Base-by-base conservation (phyloP, 495 filamentous ascomycete genomes). In the Talaromyces proteolyticus region DNA sequence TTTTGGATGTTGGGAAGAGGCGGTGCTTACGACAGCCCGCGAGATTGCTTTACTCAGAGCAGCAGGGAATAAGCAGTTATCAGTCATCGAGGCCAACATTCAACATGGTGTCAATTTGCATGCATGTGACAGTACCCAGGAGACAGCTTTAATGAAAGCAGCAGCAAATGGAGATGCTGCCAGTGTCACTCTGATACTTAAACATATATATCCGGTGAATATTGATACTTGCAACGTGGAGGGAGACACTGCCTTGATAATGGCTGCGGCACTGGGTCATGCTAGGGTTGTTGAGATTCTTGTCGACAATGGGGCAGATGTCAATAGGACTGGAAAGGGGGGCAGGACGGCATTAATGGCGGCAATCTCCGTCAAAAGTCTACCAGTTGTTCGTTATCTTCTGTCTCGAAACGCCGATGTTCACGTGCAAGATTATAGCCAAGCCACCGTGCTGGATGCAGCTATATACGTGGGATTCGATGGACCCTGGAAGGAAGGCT, bases 91-190 rank as follows among this genome's bases (percentile, higher is more conserved):
- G 23, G 46, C 67, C 14, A 8, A 22, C 34, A 51, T 69, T 8
- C 42, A 61, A 12, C 44, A 51, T 34, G 61, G 63, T 14, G 63
- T 58, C 14, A 44, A 59, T 45, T 42, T 62, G 7, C 44, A 69
- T 24, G 51, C 49, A 5, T 51, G 42, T 19, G 56, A 59, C 37
- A 54, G 49, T 18, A 34, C 51, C n/a, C 62, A 63, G 6, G 50
- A 41, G 16, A 77, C 72, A 5, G 67, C 69, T 0, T 57, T 84
- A 12, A 70, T 73, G 53, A 59, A 56, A 18, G 77, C 77, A 6
- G 52, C 53, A 10, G 16, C 18, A 17, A 42, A 48, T 1, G 46
- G 51, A 4, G 34, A 40, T 19, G 18, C 48, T 4, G 22, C 12
- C 1, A 43, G 44, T 5, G 21, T 44, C 7, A 29, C 16, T 25